Conservation (phyloP, 2,329 filamentous ascomycete species). For the Sporothrix luriei region DNA sequence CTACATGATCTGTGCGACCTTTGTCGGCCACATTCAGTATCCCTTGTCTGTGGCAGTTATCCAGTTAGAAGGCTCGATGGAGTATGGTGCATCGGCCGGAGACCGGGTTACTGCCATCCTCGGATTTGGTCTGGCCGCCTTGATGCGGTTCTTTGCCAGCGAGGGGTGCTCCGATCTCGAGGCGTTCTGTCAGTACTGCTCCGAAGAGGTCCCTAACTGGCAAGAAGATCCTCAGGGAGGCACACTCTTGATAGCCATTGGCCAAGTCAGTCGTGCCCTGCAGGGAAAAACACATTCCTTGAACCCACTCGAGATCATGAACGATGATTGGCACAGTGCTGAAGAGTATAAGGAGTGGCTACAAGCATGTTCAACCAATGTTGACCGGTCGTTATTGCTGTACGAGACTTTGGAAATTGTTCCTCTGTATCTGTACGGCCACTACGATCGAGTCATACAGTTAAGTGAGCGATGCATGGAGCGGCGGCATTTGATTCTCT, state of each 20-base stretch:
- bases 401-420: conserved; percentile 69
- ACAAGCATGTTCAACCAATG: conserved; percentile 56
- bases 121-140: conserved; percentile 67
- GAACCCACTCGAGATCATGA: conserved; percentile 61
- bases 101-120: conserved; percentile 73
- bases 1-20: conserved; percentile 68
- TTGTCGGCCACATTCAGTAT: conserved; percentile 69
- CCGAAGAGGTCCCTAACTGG: conserved; percentile 74
- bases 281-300: conserved; percentile 69
- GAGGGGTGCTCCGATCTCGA: conserved; percentile 71
- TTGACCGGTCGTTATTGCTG: conserved; percentile 64
- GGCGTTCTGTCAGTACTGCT: conserved; percentile 69
- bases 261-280: conserved; percentile 68
- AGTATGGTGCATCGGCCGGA: conserved; percentile 66
- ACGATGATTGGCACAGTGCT: conserved; percentile 67
- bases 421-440: conserved; percentile 64
- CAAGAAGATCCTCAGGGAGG: conserved; percentile 70
- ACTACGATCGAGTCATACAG: conserved; percentile 62
- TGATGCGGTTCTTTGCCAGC: conserved; percentile 69
- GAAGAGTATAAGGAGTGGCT: conserved; percentile 62
- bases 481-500: conserved; percentile 58
- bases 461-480: conserved; percentile 56
- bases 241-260: conserved; percentile 65
- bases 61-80: conserved; percentile 66
- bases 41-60: conserved; percentile 61